Evolutionary conservation across 768 basidiomycete species (phyloP), one percentile per base, ranked within the genome.

Genomic region (Suillus subluteus): DNA sequence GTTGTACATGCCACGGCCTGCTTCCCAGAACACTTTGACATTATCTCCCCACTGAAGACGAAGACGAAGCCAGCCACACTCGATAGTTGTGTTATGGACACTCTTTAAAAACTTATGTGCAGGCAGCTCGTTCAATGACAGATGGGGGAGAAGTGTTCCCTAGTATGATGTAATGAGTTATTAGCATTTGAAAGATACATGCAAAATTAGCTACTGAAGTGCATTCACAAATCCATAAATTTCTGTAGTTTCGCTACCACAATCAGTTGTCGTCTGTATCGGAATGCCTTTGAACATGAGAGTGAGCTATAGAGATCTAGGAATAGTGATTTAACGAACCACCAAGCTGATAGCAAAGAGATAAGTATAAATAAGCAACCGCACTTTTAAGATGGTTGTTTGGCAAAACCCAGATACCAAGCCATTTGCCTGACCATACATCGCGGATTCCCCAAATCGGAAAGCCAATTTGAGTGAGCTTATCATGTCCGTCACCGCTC

Each of bases 401-500:
- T 6, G 76, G 79, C 11, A 40, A 11, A 26, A 78, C 77, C 74
- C 75, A 75, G 12, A 74, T 32, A 6, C 73, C 72, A 0, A 77
- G 62, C 76, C 75, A 81, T 58, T 73, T 73, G 3, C 73, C 69
- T 0, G 70, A 66, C 66, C 68, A 73, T n/a, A 71, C 67, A 52
- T 80, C 77, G 0, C 67, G 52, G 46, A 78, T 63, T 4, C 69
- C 76, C 72, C 72, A 76, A 11, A 79, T 72, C 0, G 74, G 77
- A 70, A 80, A 79, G 1, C 79, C 76, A 56, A 79, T 75, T 13
- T 37, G 58, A 11, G 58, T 55, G 3, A 80, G 70, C 64, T 80
- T 80, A 65, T 79, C 76, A 65, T 80, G 78, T 1, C 79, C 79
- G 72, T 80, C 74, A 9, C 68, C 76, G 58, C 69, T 72, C 78